A percentile compares a stretch with the other conserved stretches of the same genome.
phyloP scores from a whole-genome alignment of 148 eudicot species.

The Vaccinium vitisidaea region DNA sequence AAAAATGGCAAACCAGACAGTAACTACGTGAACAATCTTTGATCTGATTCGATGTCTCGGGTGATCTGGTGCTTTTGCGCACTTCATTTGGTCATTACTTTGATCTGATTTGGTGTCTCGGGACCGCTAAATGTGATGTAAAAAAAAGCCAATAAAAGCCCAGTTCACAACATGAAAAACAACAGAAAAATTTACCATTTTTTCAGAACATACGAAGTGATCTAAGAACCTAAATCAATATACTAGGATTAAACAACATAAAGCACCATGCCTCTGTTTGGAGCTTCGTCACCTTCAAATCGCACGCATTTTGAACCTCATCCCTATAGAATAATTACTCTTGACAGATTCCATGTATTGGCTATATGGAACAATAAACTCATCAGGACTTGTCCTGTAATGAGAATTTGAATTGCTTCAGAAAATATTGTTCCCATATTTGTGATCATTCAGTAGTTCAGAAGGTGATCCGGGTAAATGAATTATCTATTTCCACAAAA shows the following conservation, averaged over 20 bases:
- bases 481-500: not conserved
- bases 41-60: not conserved
- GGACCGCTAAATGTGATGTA: conserved; percentile 5
- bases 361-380: conserved; percentile 85
- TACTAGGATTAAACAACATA: too few relatives aligned
- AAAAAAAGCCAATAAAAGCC: not conserved
- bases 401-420: not conserved
- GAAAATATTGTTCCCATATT: not conserved
- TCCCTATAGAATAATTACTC: conserved; percentile 75
- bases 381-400: conserved; percentile 92
- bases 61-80: conserved; percentile 40
- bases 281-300: conserved; percentile 98
- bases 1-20: not conserved
- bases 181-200: not conserved
- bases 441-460: not conserved
- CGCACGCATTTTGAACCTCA: conserved; percentile 91
- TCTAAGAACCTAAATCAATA: too few relatives aligned
- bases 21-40: not conserved
- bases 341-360: conserved; percentile 82
- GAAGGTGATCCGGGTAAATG: not conserved
- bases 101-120: conserved; percentile 42
- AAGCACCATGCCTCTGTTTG: conserved; percentile 70
- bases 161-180: not conserved
- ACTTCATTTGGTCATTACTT: conserved; percentile 48
- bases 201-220: not conserved